A percentile compares a stretch with the other conserved stretches of the same genome.
phyloP scores from a whole-genome alignment of 1,284 basidiomycete genomes.

The Papiliotrema nemorosa region DNA sequence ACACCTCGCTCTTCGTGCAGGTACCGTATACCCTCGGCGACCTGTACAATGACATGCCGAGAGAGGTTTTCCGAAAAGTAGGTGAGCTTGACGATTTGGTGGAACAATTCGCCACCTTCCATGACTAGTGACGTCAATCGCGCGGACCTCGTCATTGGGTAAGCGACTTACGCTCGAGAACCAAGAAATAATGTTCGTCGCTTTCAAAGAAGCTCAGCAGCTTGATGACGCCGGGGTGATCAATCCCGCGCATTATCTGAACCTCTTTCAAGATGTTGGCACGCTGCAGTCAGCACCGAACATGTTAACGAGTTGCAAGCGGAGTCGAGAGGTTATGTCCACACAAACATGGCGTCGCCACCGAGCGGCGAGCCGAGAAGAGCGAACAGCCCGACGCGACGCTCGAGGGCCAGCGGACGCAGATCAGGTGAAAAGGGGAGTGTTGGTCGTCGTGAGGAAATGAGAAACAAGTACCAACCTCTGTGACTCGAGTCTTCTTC shows the following conservation, averaged over 20 bases:
- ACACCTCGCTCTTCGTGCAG: constrained; percentile 97
- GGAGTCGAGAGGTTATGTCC: too few relatives aligned
- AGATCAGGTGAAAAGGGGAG: not conserved
- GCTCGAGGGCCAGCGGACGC: constrained; percentile 28
- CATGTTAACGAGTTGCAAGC: too few relatives aligned
- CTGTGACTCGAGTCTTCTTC: constrained; percentile 88
- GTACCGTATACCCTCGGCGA: constrained; percentile 91
- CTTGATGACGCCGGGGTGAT: constrained; percentile 86
- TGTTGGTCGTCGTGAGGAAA: not conserved
- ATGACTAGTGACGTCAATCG: constrained; percentile 59
- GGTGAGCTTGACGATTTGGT: constrained; percentile 98
- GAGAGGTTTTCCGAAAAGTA: constrained; percentile 96
- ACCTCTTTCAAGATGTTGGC: constrained; percentile 99
- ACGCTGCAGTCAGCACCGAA: constrained; percentile 59
- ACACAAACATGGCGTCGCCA: too few relatives aligned
- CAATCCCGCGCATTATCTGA: constrained; percentile 96
- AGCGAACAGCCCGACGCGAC: constrained; percentile 8
- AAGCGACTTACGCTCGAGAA: constrained; percentile 77
- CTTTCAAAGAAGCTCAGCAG: constrained; percentile 87
- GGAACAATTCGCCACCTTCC: constrained; percentile 98
- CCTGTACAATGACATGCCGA: constrained; percentile 95
- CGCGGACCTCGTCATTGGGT: not conserved
- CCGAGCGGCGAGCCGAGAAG: not conserved
- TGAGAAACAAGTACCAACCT: constrained; percentile 58
- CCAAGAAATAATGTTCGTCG: constrained; percentile 87